Evolutionary conservation across 768 basidiomycete species (phyloP).

Genomic region (Xerocomellus dryophilus): DNA sequence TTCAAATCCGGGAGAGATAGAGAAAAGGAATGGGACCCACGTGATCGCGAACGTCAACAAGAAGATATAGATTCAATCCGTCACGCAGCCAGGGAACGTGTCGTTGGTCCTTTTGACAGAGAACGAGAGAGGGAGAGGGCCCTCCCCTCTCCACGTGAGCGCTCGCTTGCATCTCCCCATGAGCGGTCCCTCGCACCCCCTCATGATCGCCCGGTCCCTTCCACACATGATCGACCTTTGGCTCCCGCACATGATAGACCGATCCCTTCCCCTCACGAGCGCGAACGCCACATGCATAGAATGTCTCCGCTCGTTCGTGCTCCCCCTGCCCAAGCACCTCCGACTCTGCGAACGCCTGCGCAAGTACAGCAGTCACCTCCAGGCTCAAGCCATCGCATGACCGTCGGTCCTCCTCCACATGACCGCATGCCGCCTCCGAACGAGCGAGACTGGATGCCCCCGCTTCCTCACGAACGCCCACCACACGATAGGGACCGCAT

Average conservation of each 20-base stretch:
- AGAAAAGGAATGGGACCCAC: conserved; percentile 28
- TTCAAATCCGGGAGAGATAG: conserved; percentile 27
- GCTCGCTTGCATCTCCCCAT: conserved; percentile 22
- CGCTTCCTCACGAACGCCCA: conserved; percentile 22
- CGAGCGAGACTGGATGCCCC: conserved; percentile 28
- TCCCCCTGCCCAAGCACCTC: conserved; percentile 18
- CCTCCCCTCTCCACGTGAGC: conserved; percentile 26
- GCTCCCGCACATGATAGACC: conserved; percentile 23
- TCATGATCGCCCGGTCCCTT: conserved; percentile 22
- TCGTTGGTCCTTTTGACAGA: conserved; percentile 23
- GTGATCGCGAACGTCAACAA: conserved; percentile 29
- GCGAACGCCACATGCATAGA: conserved; percentile 23
- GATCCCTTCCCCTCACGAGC: conserved; percentile 26
- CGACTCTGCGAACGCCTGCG: conserved; percentile 7
- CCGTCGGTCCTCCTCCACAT: conserved; percentile 16
- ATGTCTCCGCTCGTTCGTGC: conserved; percentile 25
- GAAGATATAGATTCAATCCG: conserved; percentile 30
- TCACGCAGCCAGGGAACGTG: conserved; percentile 26
- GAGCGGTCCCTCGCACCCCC: conserved; percentile 21
- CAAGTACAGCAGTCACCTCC: conserved; percentile 26
- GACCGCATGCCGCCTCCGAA: conserved; percentile 23
- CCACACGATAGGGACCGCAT: conserved; percentile 27
- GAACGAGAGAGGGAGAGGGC: conserved; percentile 26
- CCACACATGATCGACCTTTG: conserved; percentile 20
- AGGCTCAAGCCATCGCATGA: conserved; percentile 23